Evolutionary conservation across 176 grass and related monocot species (phyloP).

Genomic region (Phyllostachys edulis): DNA sequence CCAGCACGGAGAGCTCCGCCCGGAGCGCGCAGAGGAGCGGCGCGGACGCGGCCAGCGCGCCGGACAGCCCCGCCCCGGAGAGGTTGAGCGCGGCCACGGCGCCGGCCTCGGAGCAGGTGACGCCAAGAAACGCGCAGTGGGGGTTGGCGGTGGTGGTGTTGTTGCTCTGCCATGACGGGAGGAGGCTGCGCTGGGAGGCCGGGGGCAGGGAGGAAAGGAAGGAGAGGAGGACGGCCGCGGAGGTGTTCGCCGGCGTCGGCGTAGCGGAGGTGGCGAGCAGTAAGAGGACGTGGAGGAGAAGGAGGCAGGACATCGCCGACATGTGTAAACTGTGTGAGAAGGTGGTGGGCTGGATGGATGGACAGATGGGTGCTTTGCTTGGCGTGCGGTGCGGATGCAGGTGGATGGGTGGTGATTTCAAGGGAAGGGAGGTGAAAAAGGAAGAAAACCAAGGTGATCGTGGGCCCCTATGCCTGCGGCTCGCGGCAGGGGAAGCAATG

Average conservation of each 20-base stretch:
- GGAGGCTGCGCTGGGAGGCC: slow-evolving; percentile 39
- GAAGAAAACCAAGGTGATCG: too few species aligned
- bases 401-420: not conserved
- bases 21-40: slow-evolving; percentile 46
- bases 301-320: not conserved
- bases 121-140: slow-evolving; percentile 47
- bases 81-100: slow-evolving; percentile 48
- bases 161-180: slow-evolving; percentile 32
- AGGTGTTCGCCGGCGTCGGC: not conserved
- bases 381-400: too few species aligned
- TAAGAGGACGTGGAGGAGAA: not conserved
- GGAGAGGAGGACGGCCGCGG: slow-evolving; percentile 29
- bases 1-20: slow-evolving; percentile 28
- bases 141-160: not conserved
- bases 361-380: too few species aligned
- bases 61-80: slow-evolving; percentile 38
- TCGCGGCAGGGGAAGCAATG: too few species aligned
- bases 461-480: too few species aligned
- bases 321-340: slow-evolving; percentile 4
- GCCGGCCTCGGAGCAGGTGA: slow-evolving; percentile 42
- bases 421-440: not conserved
- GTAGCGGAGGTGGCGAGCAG: not conserved
- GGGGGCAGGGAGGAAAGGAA: slow-evolving; percentile 46
- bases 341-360: not conserved
- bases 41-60: slow-evolving; percentile 22